Base-by-base conservation (phyloP, 805 yeast genomes). In the Huiozyma sinensis region DNA sequence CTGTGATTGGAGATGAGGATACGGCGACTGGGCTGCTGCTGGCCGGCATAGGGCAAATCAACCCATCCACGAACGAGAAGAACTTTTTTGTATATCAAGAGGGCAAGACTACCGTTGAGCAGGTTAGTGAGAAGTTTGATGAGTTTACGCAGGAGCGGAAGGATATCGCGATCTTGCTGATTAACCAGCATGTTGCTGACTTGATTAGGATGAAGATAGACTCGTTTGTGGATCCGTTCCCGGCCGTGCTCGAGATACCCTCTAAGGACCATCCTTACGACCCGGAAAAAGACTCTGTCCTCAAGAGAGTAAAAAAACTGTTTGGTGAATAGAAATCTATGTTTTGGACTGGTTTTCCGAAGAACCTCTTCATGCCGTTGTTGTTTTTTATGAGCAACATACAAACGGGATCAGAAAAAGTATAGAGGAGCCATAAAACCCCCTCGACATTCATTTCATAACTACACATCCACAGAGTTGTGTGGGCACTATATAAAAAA, bases 241-340 rank as follows among this genome's bases (percentile, higher is more conserved):
- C 98, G 7, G 97, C 98, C 3, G 78, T 92, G 40, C 72, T 92
- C 58, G 98, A 92, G 67, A 92, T 92, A 49, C 98, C 98, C 28
- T 87, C 97, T 11, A 92, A 92, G 70, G 98, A 92, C 60, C 97
- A 92, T 64, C 97, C 98, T 24, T 92, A 92, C 64, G 95, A 92
- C 64, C 98, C 98, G 17, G 97, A 90, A 64, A 92, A 90, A 77
- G 98, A 92, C 66, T 83, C 95, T 17, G 88, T 92, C 36, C 73
- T 92, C 66, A 81, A 90, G 67, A 83, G 95, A 63, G 98, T 92
- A 32, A 83, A 95, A 71, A 80, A 95, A 62, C 69, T 92, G 50
- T 89, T 90, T 69, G 97, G 98, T 38, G 97, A 92, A 68, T 42
- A 33, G 31, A 31, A 11, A 9, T 31, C 33, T 31, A 11, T n/a